Conservation (phyloP, 73 alveolate genomes). For the Tetrahymena elliotti region DNA sequence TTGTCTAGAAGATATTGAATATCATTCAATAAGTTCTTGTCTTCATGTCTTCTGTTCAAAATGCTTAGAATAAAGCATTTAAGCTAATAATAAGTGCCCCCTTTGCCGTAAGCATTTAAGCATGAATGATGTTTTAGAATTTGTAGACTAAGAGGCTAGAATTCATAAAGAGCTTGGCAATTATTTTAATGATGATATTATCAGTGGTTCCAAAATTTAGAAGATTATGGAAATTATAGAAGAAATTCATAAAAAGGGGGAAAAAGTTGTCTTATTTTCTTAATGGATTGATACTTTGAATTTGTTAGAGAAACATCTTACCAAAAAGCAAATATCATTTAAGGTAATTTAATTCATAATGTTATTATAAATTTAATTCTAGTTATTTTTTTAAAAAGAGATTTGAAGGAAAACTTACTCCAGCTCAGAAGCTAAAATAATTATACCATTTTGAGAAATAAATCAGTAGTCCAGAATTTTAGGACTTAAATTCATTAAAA, state of each 20-base stretch:
- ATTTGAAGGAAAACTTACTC: constrained; percentile 26
- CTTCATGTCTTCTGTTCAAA: constrained; percentile 37
- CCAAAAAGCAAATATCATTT: constrained; percentile 26
- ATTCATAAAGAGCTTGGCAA: background rate
- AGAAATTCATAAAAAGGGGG: constrained; percentile 13
- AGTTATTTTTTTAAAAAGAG: constrained; percentile 8
- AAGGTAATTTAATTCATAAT: constrained; percentile 5
- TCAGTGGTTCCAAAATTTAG: constrained; percentile 26
- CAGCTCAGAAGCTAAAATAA: background rate
- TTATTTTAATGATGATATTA: constrained; percentile 15
- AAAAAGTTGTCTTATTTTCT: constrained; percentile 47
- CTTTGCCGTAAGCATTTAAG: constrained; percentile 29
- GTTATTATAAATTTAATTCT: background rate
- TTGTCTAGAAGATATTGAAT: constrained; percentile 41
- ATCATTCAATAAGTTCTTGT: constrained; percentile 40
- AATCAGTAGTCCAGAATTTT: background rate
- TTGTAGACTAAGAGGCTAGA: constrained; percentile 8
- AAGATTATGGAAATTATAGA: constrained; percentile 13
- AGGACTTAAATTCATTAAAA: background rate
- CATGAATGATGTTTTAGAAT: constrained; percentile 5
- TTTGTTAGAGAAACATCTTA: constrained; percentile 42
- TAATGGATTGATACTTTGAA: constrained; percentile 55
- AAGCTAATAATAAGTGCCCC: constrained; percentile 32
- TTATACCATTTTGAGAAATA: background rate
- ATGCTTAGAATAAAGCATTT: constrained; percentile 15